Conservation (phyloP, 768 basidiomycete species). For the Lentinula boryana region DNA sequence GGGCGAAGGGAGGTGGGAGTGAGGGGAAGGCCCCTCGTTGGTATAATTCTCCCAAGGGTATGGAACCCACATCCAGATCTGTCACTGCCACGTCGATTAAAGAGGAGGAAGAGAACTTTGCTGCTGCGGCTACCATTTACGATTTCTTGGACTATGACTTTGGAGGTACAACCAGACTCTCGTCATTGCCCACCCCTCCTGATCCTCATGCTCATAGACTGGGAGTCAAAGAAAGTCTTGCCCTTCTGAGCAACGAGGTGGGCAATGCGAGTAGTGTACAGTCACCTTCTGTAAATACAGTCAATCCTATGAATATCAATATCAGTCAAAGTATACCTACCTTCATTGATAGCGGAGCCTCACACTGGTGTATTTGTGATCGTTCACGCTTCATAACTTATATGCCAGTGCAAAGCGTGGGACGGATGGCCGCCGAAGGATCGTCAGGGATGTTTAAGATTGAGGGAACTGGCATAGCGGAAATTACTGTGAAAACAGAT, state of each 20-base stretch:
- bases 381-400: background rate
- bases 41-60: too few species aligned
- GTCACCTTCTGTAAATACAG: background rate
- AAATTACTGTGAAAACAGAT: background rate
- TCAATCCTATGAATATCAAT: background rate
- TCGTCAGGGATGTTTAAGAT: background rate
- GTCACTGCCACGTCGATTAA: background rate
- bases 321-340: background rate
- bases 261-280: background rate
- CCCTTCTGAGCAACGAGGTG: background rate
- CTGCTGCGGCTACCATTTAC: background rate
- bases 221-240: background rate
- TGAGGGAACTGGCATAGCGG: background rate
- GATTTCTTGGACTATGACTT: background rate
- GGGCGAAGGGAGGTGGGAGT: too few species aligned
- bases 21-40: too few species aligned
- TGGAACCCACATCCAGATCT: too few species aligned
- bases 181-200: background rate
- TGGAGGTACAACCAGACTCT: background rate
- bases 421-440: background rate
- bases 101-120: background rate
- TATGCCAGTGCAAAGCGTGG: background rate
- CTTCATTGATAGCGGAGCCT: background rate
- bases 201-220: background rate
- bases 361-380: background rate